Evolutionary conservation across 176 grass and related monocot species (phyloP).

Genomic region (Ensete ventricosum): DNA sequence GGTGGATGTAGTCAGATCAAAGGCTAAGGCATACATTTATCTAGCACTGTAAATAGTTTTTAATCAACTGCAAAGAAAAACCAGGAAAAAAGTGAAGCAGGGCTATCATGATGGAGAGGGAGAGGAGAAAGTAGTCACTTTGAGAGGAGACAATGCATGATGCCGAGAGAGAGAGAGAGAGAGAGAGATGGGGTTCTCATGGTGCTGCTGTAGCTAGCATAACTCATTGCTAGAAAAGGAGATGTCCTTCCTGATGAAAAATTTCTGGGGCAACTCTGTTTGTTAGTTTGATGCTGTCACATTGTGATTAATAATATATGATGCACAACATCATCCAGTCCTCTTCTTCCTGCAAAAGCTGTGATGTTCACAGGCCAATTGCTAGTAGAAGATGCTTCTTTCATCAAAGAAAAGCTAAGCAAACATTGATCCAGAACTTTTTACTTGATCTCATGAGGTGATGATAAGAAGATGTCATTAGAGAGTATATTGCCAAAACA

Average conservation of each 20-base stretch:
- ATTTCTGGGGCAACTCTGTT: neutral
- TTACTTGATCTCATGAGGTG: no score
- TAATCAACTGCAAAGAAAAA: neutral
- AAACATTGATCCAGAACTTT: no score
- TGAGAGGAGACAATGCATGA: neutral
- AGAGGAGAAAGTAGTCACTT: neutral
- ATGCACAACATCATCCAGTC: neutral
- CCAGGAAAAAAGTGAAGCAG: neutral
- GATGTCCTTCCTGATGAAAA: neutral
- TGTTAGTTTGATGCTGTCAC: neutral
- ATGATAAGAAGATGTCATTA: no score
- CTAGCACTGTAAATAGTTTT: neutral
- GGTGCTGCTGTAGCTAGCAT: neutral
- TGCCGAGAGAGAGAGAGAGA: neutral
- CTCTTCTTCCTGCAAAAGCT: no score
- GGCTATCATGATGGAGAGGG: neutral
- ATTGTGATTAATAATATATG: neutral
- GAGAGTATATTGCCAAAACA: no score
- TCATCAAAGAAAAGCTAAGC: no score
- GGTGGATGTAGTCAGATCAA: no score
- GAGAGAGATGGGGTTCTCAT: no score
- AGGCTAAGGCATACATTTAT: neutral
- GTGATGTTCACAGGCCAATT: no score
- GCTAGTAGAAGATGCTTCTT: no score
- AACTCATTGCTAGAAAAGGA: neutral